Evolutionary conservation across 2,329 filamentous ascomycete genomes (phyloP).

Genomic region (Phialophora tarda): DNA sequence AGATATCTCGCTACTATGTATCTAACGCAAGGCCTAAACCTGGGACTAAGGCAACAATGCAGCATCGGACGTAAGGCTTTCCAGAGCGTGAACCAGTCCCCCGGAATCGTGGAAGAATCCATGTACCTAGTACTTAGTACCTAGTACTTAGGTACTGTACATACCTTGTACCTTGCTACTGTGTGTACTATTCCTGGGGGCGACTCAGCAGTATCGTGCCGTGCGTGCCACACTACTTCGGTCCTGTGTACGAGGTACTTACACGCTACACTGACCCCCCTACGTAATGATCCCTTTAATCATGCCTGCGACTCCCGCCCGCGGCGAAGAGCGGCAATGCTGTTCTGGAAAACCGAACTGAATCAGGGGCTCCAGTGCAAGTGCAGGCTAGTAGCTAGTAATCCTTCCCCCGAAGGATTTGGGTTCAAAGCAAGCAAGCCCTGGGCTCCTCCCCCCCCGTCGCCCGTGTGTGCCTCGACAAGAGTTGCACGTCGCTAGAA

Average conservation of each 20-base stretch:
- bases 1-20: no score
- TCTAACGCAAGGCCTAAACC: not conserved
- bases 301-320: no score
- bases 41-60: conserved; percentile 3
- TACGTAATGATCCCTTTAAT: no score
- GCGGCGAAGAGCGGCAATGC: not conserved
- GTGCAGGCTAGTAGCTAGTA: conserved; percentile 7
- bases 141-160: not conserved
- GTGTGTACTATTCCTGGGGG: no score
- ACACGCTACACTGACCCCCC: no score
- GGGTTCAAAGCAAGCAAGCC: not conserved
- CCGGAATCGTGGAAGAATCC: conserved; percentile 14
- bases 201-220: no score
- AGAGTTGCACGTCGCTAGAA: conserved; percentile 4
- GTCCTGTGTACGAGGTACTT: no score
- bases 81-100: conserved; percentile 18
- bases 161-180: no score
- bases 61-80: not conserved
- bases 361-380: no score
- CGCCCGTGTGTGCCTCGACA: not conserved
- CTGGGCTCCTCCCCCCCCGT: not conserved
- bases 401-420: conserved; percentile 6
- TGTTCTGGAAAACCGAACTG: conserved; percentile 31
- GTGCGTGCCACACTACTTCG: no score
- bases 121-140: not conserved